A percentile compares a stretch with the other conserved stretches of the same genome.
Evolutionary conservation across 306 rosid species (phyloP).

Genomic region (Rosa rugosa): DNA sequence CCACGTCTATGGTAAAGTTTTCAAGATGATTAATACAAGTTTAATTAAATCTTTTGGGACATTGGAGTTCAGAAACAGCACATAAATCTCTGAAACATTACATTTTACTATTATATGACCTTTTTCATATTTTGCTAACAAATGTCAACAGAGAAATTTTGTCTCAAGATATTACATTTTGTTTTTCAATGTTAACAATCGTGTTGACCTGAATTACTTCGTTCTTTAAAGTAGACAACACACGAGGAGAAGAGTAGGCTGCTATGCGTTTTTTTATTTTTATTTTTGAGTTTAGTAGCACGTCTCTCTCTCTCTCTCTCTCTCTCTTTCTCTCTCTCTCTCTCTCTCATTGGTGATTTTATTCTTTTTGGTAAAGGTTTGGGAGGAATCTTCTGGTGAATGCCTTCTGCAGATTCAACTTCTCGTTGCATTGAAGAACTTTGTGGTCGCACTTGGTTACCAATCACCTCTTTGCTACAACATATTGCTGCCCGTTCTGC

Average conservation of each 20-base stretch:
- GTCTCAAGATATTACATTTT: neutral
- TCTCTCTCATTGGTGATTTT: slow-evolving; percentile 10
- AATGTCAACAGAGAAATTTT: neutral
- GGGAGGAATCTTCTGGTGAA: slow-evolving; percentile 97
- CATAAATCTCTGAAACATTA: neutral
- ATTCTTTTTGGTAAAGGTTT: slow-evolving; percentile 49
- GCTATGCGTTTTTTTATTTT: neutral
- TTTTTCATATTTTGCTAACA: neutral
- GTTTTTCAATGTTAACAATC: neutral
- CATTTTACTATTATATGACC: neutral
- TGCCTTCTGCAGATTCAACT: slow-evolving; percentile 94
- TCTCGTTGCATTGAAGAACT: slow-evolving; percentile 84
- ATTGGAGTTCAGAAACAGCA: neutral
- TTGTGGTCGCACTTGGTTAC: slow-evolving; percentile 85
- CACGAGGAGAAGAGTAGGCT: neutral
- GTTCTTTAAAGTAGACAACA: neutral
- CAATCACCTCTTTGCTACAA: slow-evolving; percentile 82
- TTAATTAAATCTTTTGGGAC: neutral
- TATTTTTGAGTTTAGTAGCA: neutral
- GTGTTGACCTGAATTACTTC: neutral
- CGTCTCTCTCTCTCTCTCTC: neutral
- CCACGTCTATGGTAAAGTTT: neutral
- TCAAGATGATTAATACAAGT: neutral
- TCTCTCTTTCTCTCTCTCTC: too few species aligned
- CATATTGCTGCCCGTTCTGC: slow-evolving; percentile 80